Evolutionary conservation across 352 stramenopile species (phyloP).

Genomic region (Pythium rishiriense): DNA sequence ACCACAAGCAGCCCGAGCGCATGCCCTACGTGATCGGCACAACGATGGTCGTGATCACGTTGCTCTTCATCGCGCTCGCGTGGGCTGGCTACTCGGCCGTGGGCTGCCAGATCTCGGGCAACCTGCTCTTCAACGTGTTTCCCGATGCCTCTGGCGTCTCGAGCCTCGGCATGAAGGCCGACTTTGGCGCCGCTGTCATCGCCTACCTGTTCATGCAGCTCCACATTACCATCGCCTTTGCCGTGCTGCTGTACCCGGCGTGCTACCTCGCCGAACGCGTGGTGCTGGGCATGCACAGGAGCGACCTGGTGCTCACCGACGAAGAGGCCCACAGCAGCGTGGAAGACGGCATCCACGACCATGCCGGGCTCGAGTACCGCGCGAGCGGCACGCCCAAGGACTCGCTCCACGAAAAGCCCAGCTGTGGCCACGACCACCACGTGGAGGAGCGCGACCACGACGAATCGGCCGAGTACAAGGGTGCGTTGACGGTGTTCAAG

Average conservation of each 20-base stretch:
- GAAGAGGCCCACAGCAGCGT: slow-evolving; percentile 8
- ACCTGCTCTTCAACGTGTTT: slow-evolving; percentile 66
- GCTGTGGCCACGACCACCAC: background rate
- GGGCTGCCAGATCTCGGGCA: slow-evolving; percentile 65
- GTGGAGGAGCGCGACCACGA: no score
- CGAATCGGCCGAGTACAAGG: slow-evolving; percentile 39
- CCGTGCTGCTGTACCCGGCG: slow-evolving; percentile 49
- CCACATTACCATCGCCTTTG: slow-evolving; percentile 52
- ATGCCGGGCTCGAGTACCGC: slow-evolving; percentile 10
- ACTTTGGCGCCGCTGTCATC: slow-evolving; percentile 28
- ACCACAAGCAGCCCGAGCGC: slow-evolving; percentile 23
- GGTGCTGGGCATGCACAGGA: slow-evolving; percentile 30
- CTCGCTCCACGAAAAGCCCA: background rate
- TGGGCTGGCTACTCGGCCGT: slow-evolving; percentile 49
- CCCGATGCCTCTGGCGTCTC: slow-evolving; percentile 32
- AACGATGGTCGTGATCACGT: slow-evolving; percentile 31
- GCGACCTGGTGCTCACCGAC: background rate
- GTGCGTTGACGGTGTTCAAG: slow-evolving; percentile 31
- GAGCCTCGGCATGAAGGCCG: slow-evolving; percentile 27
- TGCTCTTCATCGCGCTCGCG: slow-evolving; percentile 49
- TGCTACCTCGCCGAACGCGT: slow-evolving; percentile 46
- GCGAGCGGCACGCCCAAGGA: slow-evolving; percentile 17
- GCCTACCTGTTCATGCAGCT: slow-evolving; percentile 54
- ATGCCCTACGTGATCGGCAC: slow-evolving; percentile 34
- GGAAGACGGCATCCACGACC: background rate